A percentile compares a stretch with the other conserved stretches of the same genome.
phyloP scores from a whole-genome alignment of 805 yeast species.

The Schizosaccharomyces cryophilus region DNA sequence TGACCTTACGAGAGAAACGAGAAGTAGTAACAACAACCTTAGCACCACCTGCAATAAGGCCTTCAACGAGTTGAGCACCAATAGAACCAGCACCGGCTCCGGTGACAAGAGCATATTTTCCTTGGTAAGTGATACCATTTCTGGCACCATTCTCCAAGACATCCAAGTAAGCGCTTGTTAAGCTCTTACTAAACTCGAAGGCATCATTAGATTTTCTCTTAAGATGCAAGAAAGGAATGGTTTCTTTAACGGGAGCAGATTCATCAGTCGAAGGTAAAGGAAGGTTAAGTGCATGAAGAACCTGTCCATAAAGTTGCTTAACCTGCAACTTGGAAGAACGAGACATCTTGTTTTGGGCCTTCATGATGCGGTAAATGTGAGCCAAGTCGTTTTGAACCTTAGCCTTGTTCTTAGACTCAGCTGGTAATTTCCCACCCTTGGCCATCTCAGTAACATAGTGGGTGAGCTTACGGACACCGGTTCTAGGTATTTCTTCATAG shows the following conservation, averaged over 20 bases:
- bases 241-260: constrained; percentile 20
- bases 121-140: constrained; percentile 75
- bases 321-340: constrained; percentile 13
- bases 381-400: constrained; percentile 49
- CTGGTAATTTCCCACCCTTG: constrained; percentile 55
- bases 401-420: constrained; percentile 30
- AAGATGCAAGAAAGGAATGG: constrained; percentile 83
- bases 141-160: constrained; percentile 85
- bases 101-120: constrained; percentile 71
- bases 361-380: constrained; percentile 55
- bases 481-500: constrained; percentile 68
- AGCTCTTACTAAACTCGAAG: constrained; percentile 64
- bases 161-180: constrained; percentile 59
- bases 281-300: constrained; percentile 10
- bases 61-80: constrained; percentile 91
- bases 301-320: constrained; percentile 11
- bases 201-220: constrained; percentile 53
- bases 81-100: constrained; percentile 99
- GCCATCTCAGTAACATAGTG: constrained; percentile 94
- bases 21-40: constrained; percentile 91
- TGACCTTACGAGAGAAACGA: constrained; percentile 75
- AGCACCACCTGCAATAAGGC: constrained; percentile 92
- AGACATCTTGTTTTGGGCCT: constrained; percentile 52
- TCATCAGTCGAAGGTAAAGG: constrained; percentile 3
- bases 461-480: constrained; percentile 79